Evolutionary conservation across 2,329 filamentous ascomycete species (phyloP).

Genomic region (Akanthomyces lecanii): DNA sequence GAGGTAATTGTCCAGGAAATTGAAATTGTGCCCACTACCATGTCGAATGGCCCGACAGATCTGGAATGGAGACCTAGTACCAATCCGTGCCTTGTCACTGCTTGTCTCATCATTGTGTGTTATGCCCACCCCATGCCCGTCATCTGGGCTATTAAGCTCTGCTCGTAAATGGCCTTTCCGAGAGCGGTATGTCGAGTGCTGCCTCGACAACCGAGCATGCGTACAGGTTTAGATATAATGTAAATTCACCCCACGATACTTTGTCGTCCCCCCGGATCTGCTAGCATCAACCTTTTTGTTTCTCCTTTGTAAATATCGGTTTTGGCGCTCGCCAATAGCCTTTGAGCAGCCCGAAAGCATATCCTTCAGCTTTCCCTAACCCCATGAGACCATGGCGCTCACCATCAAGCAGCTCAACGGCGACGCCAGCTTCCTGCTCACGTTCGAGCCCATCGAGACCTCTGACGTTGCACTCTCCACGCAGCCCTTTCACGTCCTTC

Average conservation of each 20-base stretch:
- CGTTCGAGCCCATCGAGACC: conserved; percentile 51
- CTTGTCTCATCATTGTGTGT: no score
- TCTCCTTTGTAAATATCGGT: no score
- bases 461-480: conserved; percentile 11
- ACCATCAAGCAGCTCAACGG: conserved; percentile 60
- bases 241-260: not conserved
- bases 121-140: no score
- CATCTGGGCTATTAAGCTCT: no score
- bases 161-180: not conserved
- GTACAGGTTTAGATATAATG: not conserved
- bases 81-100: no score
- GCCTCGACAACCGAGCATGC: conserved; percentile 7
- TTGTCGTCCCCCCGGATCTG: no score
- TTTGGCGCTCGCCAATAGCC: not conserved
- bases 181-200: not conserved
- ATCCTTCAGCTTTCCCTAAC: not conserved
- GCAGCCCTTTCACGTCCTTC: conserved; percentile 59
- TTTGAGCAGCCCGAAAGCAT: not conserved
- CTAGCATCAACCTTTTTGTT: not conserved
- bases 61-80: not conserved
- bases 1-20: no score
- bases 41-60: not conserved
- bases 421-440: conserved; percentile 62
- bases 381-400: conserved; percentile 50
- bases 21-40: no score